These are phyloP conservation scores for Schwanniomyces vanrijiae DNA, from an alignment of 805 yeast species.

Conservation along the genomic window DNA sequence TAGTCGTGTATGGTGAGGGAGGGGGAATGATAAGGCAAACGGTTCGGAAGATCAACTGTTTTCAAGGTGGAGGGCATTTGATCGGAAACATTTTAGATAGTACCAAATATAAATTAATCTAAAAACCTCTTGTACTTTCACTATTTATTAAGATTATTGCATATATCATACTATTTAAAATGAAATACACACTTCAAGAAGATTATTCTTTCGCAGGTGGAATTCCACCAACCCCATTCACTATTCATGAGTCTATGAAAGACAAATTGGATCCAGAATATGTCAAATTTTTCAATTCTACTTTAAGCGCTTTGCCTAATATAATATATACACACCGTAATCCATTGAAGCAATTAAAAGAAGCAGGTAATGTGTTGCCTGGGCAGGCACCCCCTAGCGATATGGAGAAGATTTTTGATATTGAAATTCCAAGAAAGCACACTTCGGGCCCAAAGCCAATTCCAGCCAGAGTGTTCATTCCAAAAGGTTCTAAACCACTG, in stretches of 20 bases:
- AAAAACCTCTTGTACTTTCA: background rate
- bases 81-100: background rate
- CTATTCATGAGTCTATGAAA: constrained; percentile 26
- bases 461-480: constrained; percentile 38
- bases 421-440: constrained; percentile 30
- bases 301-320: constrained; percentile 22
- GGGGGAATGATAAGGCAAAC: background rate
- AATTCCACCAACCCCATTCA: constrained; percentile 27
- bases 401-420: constrained; percentile 27
- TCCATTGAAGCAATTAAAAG: constrained; percentile 28
- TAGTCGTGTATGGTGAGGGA: background rate
- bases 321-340: constrained; percentile 34
- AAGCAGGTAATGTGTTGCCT: constrained; percentile 41
- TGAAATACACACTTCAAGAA: constrained; percentile 11
- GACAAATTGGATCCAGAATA: constrained; percentile 37
- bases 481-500: constrained; percentile 29
- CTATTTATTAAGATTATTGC: background rate
- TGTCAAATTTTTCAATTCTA: constrained; percentile 30
- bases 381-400: constrained; percentile 35
- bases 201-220: constrained; percentile 26
- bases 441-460: constrained; percentile 19
- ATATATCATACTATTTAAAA: background rate
- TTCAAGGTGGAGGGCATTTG: background rate
- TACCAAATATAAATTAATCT: background rate
- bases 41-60: background rate